These are phyloP conservation scores for Cryptococcus sp. DNA, from an alignment of 1,284 basidiomycete genomes.

Conservation along the genomic window DNA sequence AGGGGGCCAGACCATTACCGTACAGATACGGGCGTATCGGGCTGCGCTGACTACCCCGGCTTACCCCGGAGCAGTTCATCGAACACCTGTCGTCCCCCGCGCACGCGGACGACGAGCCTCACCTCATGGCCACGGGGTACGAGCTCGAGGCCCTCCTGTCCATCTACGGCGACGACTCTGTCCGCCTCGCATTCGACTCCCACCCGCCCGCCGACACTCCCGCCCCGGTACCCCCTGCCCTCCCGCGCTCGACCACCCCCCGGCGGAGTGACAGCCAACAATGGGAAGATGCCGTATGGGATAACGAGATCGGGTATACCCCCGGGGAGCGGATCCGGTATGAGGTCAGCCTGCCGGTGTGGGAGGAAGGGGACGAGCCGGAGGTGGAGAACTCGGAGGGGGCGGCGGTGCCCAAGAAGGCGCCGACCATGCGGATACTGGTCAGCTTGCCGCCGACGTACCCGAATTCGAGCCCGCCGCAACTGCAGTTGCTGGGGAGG, in stretches of 20 bases:
- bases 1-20: not conserved
- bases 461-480: slow-evolving; percentile 67
- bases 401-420: slow-evolving; percentile 28
- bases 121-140: slow-evolving; percentile 35
- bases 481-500: slow-evolving; percentile 76
- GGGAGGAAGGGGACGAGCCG: slow-evolving; percentile 51
- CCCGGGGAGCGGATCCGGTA: slow-evolving; percentile 59
- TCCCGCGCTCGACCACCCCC: slow-evolving; percentile 4
- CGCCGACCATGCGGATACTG: slow-evolving; percentile 57
- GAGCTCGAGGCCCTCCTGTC: slow-evolving; percentile 66
- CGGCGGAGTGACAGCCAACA: slow-evolving; percentile 32
- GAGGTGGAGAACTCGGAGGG: slow-evolving; percentile 18
- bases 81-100: slow-evolving; percentile 30
- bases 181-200: slow-evolving; percentile 45
- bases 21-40: not conserved
- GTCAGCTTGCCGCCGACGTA: slow-evolving; percentile 72
- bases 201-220: slow-evolving; percentile 9
- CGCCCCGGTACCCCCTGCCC: slow-evolving; percentile 11
- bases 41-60: not conserved
- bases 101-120: slow-evolving; percentile 30
- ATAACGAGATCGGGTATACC: slow-evolving; percentile 26
- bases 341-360: slow-evolving; percentile 56
- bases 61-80: slow-evolving; percentile 47
- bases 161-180: slow-evolving; percentile 70
- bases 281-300: slow-evolving; percentile 28